These are phyloP conservation scores for Chlamydomonas asymmetrica DNA, from an alignment of 139 green algal genomes.

Conservation along the genomic window DNA sequence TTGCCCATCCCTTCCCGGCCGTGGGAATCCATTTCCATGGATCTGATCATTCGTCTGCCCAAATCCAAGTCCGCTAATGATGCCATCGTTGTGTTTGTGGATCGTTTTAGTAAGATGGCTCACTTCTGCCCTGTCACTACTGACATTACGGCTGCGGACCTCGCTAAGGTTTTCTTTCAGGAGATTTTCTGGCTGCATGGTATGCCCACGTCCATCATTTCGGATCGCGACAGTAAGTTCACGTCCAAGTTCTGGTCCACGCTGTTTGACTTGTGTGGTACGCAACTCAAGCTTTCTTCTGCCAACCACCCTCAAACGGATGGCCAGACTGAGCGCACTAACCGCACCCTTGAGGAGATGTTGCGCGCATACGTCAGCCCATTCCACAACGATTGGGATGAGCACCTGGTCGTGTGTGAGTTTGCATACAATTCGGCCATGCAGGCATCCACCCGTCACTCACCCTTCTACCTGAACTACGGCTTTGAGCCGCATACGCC, in stretches of 20 bases:
- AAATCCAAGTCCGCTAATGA: constrained; percentile 10
- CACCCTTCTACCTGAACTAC: constrained; percentile 51
- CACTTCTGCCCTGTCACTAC: constrained; percentile 44
- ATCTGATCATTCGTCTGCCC: constrained; percentile 63
- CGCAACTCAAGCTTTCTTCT: not conserved
- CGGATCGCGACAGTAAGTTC: not conserved
- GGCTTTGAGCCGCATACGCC: constrained; percentile 29
- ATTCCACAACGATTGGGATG: constrained; percentile 50
- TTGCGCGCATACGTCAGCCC: constrained; percentile 23
- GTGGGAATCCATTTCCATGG: constrained; percentile 53
- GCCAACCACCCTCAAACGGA: not conserved
- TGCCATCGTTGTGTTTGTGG: constrained; percentile 56
- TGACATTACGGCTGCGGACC: constrained; percentile 23
- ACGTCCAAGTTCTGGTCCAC: not conserved
- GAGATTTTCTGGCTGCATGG: constrained; percentile 48
- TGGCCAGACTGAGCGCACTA: constrained; percentile 1
- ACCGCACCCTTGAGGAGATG: constrained; percentile 7
- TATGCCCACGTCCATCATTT: constrained; percentile 29
- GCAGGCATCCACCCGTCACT: constrained; percentile 20
- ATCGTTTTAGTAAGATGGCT: constrained; percentile 57
- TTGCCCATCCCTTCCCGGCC: constrained; percentile 33
- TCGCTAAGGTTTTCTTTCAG: constrained; percentile 48
- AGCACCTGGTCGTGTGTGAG: constrained; percentile 29
- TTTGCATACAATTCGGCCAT: constrained; percentile 53
- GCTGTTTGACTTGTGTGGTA: not conserved